Conservation (phyloP, 192 early-diverging fungal genomes). For the Radiomyces spectabilis region DNA sequence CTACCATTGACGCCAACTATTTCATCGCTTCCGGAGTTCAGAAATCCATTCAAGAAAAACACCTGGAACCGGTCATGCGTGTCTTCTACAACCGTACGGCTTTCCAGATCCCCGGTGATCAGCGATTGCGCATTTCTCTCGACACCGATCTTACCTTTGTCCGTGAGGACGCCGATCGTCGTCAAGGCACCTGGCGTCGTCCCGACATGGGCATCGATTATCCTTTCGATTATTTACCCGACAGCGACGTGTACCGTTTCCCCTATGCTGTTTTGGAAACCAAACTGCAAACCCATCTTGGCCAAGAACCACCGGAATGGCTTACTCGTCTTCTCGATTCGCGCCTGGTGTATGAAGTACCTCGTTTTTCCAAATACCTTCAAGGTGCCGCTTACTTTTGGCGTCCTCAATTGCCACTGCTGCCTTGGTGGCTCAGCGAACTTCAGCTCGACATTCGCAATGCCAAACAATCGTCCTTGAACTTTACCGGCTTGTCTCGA, state of each 20-base stretch:
- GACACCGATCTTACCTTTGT: conserved; percentile 95
- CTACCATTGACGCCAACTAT: conserved; percentile 23
- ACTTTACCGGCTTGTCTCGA: conserved; percentile 39
- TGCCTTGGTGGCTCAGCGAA: conserved; percentile 42
- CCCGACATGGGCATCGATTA: conserved; percentile 72
- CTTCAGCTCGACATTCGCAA: conserved; percentile 59
- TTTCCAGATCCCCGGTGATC: conserved; percentile 97
- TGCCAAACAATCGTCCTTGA: conserved; percentile 51
- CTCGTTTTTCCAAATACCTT: conserved; percentile 38
- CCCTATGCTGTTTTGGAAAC: conserved; percentile 87
- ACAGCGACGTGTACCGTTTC: conserved; percentile 57
- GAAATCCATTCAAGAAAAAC: conserved; percentile 45
- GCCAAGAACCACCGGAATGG: conserved; percentile 74
- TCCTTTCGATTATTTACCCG: conserved; percentile 73
- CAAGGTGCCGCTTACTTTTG: conserved; percentile 38
- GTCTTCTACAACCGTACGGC: conserved; percentile 97
- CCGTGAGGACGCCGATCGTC: conserved; percentile 83
- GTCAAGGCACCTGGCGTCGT: conserved; percentile 85
- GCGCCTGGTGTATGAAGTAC: conserved; percentile 33
- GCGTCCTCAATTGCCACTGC: conserved; percentile 26
- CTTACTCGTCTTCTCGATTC: conserved; percentile 62
- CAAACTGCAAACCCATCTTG: conserved; percentile 79
- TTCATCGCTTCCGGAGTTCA: conserved; percentile 39
- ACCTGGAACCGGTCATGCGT: conserved; percentile 60
- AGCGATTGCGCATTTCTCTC: conserved; percentile 85